Evolutionary conservation across 306 rosid species (phyloP).

Genomic region (Glycine latifolia): DNA sequence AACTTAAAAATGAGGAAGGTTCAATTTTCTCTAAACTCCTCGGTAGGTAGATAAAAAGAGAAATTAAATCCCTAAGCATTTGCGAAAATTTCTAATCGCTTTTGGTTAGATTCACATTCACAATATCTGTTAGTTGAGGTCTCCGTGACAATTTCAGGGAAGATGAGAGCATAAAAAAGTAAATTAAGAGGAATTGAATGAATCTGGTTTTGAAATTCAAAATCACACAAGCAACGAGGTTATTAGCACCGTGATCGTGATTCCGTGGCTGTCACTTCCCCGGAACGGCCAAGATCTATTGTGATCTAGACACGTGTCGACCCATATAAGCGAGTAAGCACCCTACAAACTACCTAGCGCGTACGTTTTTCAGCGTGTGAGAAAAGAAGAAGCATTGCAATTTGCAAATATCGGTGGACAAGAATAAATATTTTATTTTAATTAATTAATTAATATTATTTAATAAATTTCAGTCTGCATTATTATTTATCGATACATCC

Average conservation of each 20-base stretch:
- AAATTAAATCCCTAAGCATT: not conserved
- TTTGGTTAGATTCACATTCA: not conserved
- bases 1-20: not conserved
- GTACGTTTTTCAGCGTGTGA: not conserved
- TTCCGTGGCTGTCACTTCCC: constrained; percentile 8
- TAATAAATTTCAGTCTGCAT: not conserved
- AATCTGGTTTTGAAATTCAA: constrained; percentile 46
- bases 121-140: constrained; percentile 12
- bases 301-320: constrained; percentile 30
- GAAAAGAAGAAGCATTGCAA: not conserved
- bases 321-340: constrained; percentile 1
- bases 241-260: not conserved
- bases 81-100: not conserved
- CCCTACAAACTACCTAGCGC: constrained; percentile 7
- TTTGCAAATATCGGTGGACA: constrained; percentile 42
- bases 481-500: constrained; percentile 48
- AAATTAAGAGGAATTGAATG: not conserved
- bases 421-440: constrained; percentile 1
- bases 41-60: not conserved
- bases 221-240: not conserved
- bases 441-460: not conserved
- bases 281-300: not conserved
- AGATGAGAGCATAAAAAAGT: not conserved
- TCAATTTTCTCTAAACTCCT: not conserved
- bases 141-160: not conserved